Conservation (phyloP, 1,139 yeast species). For the Scheffersomyces segobiensis region DNA sequence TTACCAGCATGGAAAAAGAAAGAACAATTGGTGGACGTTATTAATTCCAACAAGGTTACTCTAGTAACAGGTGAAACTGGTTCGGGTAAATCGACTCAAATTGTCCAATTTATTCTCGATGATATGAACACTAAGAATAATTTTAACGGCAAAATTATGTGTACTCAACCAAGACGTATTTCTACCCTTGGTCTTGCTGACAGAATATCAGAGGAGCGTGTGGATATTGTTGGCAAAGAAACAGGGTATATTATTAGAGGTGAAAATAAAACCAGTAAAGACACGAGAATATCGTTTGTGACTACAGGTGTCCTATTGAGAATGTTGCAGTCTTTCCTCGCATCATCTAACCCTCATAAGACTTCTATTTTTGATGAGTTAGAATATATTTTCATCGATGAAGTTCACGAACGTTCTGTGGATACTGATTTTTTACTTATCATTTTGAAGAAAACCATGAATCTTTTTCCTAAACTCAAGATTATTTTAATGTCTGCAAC, state of each 20-base stretch:
- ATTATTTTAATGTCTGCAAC: slow-evolving; percentile 94
- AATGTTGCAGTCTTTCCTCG: slow-evolving; percentile 62
- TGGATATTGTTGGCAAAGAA: slow-evolving; percentile 66
- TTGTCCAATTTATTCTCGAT: slow-evolving; percentile 86
- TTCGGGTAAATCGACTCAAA: slow-evolving; percentile 49
- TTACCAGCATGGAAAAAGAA: slow-evolving; percentile 86
- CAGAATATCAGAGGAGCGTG: slow-evolving; percentile 84
- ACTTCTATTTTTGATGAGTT: slow-evolving; percentile 51
- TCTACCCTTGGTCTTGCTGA: slow-evolving; percentile 95
- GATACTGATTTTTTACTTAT: slow-evolving; percentile 87
- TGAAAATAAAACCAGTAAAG: slow-evolving; percentile 63
- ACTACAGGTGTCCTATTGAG: slow-evolving; percentile 92
- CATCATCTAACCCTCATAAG: slow-evolving; percentile 13
- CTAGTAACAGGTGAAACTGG: slow-evolving; percentile 96
- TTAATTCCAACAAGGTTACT: slow-evolving; percentile 62
- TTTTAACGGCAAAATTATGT: slow-evolving; percentile 61
- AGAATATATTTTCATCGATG: slow-evolving; percentile 81
- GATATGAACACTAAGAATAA: slow-evolving; percentile 48
- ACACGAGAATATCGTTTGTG: slow-evolving; percentile 77
- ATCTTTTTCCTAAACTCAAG: slow-evolving; percentile 53
- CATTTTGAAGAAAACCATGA: slow-evolving; percentile 61
- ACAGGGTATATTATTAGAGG: slow-evolving; percentile 92
- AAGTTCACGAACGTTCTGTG: slow-evolving; percentile 92
- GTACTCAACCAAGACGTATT: slow-evolving; percentile 95
- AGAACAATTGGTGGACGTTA: slow-evolving; percentile 53